Evolutionary conservation across 805 yeast genomes (phyloP).

Genomic region (Candida maris): DNA sequence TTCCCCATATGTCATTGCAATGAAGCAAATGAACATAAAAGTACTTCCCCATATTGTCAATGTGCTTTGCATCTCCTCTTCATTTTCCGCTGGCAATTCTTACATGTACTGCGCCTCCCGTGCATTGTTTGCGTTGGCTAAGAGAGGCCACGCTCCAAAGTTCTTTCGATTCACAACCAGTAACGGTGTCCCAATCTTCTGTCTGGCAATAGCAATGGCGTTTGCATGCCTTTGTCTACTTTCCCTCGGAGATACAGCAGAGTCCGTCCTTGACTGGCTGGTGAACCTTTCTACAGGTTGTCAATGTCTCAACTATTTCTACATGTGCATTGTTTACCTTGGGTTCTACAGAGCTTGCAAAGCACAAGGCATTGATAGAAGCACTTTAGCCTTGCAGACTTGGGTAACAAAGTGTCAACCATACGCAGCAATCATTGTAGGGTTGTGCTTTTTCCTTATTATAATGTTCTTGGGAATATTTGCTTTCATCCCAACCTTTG

Average conservation of each 20-base stretch:
- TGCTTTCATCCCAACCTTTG: constrained; percentile 38
- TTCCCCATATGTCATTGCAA: constrained; percentile 81
- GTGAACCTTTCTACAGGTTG: constrained; percentile 29
- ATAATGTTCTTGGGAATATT: constrained; percentile 37
- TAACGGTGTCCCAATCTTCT: constrained; percentile 51
- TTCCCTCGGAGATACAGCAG: constrained; percentile 33
- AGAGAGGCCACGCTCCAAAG: constrained; percentile 70
- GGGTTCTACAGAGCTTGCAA: constrained; percentile 61
- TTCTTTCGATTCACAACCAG: constrained; percentile 58
- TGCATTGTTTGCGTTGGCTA: constrained; percentile 65
- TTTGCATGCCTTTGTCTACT: constrained; percentile 30
- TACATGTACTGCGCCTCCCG: constrained; percentile 69
- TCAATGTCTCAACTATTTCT: constrained; percentile 27
- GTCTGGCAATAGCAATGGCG: constrained; percentile 31
- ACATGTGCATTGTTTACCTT: constrained; percentile 48
- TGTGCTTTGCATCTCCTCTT: constrained; percentile 68
- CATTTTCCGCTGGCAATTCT: constrained; percentile 83
- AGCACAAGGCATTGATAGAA: constrained; percentile 50
- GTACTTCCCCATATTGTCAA: constrained; percentile 76
- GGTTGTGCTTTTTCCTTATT: constrained; percentile 34
- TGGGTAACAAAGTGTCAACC: constrained; percentile 44
- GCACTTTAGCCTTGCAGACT: constrained; percentile 42
- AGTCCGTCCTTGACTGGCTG: constrained; percentile 30
- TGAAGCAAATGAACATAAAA: constrained; percentile 63
- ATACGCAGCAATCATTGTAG: constrained; percentile 25